Evolutionary conservation across 148 eudicot species (phyloP).

Genomic region (Nepenthes mirabilis): DNA sequence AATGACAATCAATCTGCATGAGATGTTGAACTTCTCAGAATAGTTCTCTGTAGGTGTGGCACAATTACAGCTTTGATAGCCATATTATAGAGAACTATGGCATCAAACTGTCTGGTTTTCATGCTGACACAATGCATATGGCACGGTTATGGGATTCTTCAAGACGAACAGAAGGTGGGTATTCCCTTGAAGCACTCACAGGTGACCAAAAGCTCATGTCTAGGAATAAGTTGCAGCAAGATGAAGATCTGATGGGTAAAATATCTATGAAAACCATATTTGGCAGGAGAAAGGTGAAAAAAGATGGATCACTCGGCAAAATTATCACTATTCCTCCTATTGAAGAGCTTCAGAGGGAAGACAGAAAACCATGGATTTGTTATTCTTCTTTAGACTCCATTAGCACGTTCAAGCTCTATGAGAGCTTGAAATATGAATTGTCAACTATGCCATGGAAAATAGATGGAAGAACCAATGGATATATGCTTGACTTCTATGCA

Average conservation of each 20-base stretch:
- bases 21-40: slow-evolving; percentile 4
- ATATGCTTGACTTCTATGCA: slow-evolving; percentile 61
- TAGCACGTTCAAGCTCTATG: slow-evolving; percentile 85
- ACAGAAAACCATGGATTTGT: slow-evolving; percentile 70
- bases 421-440: slow-evolving; percentile 60
- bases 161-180: slow-evolving; percentile 73
- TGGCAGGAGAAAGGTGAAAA: slow-evolving; percentile 68
- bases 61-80: slow-evolving; percentile 96
- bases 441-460: slow-evolving; percentile 44
- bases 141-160: slow-evolving; percentile 95
- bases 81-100: slow-evolving; percentile 86
- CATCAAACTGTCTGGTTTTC: slow-evolving; percentile 68
- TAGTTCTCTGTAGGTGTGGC: slow-evolving; percentile 75
- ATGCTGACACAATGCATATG: slow-evolving; percentile 99
- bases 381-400: slow-evolving; percentile 86
- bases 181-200: slow-evolving; percentile 89
- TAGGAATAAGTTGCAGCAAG: slow-evolving; percentile 19
- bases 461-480: slow-evolving; percentile 37
- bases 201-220: slow-evolving; percentile 44
- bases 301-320: slow-evolving; percentile 87
- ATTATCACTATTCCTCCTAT: slow-evolving; percentile 56
- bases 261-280: slow-evolving; percentile 86
- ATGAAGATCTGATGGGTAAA: slow-evolving; percentile 53
- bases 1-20: not conserved
- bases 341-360: slow-evolving; percentile 67